These are phyloP conservation scores for Haplosporangium sp. DNA, from an alignment of 371 early-diverging fungal genomes.

Conservation along the genomic window DNA sequence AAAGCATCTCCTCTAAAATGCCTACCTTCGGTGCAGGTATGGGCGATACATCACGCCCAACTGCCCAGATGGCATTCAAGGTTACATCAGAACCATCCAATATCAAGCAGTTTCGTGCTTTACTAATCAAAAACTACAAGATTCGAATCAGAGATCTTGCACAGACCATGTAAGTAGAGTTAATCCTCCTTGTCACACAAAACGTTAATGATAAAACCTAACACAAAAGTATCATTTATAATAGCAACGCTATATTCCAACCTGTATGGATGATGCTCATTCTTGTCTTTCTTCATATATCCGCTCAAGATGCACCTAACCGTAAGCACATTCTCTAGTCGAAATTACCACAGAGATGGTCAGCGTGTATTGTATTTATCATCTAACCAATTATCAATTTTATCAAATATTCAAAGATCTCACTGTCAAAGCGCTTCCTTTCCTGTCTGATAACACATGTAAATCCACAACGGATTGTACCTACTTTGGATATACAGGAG, in stretches of 20 bases:
- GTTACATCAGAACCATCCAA: slow-evolving; percentile 37
- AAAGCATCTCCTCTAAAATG: background rate
- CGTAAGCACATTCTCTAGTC: slow-evolving; percentile 16
- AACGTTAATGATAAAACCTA: background rate
- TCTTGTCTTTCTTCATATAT: slow-evolving; percentile 51
- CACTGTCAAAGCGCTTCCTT: slow-evolving; percentile 43
- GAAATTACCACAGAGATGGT: too few relatives aligned
- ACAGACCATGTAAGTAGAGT: slow-evolving; percentile 38
- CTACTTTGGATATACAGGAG: slow-evolving; percentile 57
- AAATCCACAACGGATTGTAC: slow-evolving; percentile 48
- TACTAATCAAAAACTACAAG: slow-evolving; percentile 38
- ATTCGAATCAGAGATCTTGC: slow-evolving; percentile 43
- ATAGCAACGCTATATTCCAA: slow-evolving; percentile 50
- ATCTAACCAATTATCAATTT: too few relatives aligned
- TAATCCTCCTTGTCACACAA: background rate
- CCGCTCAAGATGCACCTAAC: slow-evolving; percentile 28
- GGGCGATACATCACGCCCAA: slow-evolving; percentile 14
- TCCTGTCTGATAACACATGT: slow-evolving; percentile 49
- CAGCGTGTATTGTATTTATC: too few relatives aligned
- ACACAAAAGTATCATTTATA: background rate
- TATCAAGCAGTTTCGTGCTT: slow-evolving; percentile 43
- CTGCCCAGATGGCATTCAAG: slow-evolving; percentile 45
- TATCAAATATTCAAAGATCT: slow-evolving; percentile 24
- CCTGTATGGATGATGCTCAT: slow-evolving; percentile 56
- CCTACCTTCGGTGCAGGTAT: background rate